Evolutionary conservation across 352 stramenopile species (phyloP), one percentile per base, ranked within the genome.

Genomic region (Phytophthora sp.): DNA sequence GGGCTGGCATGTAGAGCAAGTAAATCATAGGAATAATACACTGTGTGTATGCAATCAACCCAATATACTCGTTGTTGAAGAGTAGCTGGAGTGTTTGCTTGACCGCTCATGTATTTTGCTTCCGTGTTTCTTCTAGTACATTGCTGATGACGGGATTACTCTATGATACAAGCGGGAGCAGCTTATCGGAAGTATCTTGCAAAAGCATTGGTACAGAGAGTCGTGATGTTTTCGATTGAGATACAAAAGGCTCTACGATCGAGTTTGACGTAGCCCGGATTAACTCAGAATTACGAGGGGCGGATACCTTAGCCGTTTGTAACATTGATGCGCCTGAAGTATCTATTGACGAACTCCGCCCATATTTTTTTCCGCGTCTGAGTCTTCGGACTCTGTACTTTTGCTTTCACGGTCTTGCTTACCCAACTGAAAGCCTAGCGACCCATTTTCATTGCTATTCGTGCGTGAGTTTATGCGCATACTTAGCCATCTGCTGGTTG

Each of bases 31-130:
- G 72, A 20, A 75, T 68, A 20, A 76, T 59, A n/a, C 59, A 69
- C 49, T 78, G 64, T 2, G 62, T 64, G 21, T 76, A 78, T 41
- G 59, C 56, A 2, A 69, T 62, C 2, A 77, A 54, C 17, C 49
- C 64, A 11, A 81, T 31, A 37, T 81, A 78, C 17, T 81, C 72
- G 49, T 69, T 77, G 18, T 69, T 64, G 50, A 81, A 81, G 12
- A 81, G 62, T 21, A 81, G 27, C 34, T 73, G 68, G 12, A 75
- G 67, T 3, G 63, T 73, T 24, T 79, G 62, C 12, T 77, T 63
- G 5, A 79, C 54, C 0, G 63, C 56, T 32, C 31, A 35, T 0
- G 70, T 71, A 28, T 76, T 76, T 35, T 76, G 64, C 24, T 63
- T 66, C 18, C 49, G 43, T n/a, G 55, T 58, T 21, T 67, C 62